Conservation (phyloP, 129 eudicot species). For the Saussurea involucrata region DNA sequence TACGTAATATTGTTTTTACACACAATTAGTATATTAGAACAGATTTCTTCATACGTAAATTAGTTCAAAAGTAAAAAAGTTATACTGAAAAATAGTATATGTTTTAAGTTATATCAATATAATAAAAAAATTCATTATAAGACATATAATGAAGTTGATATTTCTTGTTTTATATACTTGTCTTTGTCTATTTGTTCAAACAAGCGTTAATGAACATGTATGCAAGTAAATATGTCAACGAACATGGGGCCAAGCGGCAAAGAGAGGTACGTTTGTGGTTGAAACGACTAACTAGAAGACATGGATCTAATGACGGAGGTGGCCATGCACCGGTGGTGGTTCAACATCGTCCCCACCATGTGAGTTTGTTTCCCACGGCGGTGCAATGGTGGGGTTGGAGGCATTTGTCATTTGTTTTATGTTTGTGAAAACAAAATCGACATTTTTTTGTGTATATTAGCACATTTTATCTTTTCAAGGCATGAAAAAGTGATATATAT, state of each 20-base stretch:
- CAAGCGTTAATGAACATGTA: background rate
- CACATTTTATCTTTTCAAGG: background rate
- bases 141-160: background rate
- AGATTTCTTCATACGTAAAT: too few species aligned
- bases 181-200: slow-evolving; percentile 13
- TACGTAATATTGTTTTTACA: too few species aligned
- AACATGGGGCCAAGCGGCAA: slow-evolving; percentile 28
- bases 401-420: slow-evolving; percentile 7
- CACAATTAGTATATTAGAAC: too few species aligned
- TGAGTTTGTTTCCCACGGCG: slow-evolving; percentile 26
- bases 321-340: slow-evolving; percentile 26
- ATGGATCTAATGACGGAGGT: slow-evolving; percentile 15
- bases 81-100: too few species aligned
- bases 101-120: background rate
- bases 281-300: slow-evolving; percentile 1
- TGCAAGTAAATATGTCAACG: slow-evolving; percentile 33
- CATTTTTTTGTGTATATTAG: background rate
- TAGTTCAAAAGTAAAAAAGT: too few species aligned
- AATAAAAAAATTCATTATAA: too few species aligned
- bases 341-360: slow-evolving; percentile 34
- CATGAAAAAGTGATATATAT: background rate
- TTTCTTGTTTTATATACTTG: slow-evolving; percentile 18
- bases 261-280: slow-evolving; percentile 30
- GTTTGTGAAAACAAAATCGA: background rate
- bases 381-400: slow-evolving; percentile 28